Evolutionary conservation across 345 rosid genomes (phyloP), one percentile per base, ranked within the genome.

Genomic region (Salix dunnii): DNA sequence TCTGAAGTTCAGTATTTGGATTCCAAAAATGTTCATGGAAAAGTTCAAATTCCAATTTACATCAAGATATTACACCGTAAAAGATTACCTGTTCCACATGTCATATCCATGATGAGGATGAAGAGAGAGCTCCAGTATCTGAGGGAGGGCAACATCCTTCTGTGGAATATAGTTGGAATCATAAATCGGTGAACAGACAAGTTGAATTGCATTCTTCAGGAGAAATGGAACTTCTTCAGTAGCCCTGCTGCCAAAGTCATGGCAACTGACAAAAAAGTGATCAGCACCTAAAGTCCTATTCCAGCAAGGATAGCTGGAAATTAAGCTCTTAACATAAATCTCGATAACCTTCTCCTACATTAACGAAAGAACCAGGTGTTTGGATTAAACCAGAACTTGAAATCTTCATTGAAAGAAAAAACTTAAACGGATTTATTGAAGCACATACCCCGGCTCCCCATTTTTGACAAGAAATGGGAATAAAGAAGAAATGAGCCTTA

Each of bases 121-220:
- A 40, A 96, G 93, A 28, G 98, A 93, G 7, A 98, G 98, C 85
- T 96, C 97, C 77, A 96, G 83, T 0, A 93, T 88, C 85, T 93
- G 99, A n/a, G 98, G 99, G 62, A 96, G 88, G 49, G 99, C 98
- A 81, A 96, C 88, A 78, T 96, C 98, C 74, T 96, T 96, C 79
- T 93, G 99, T 3, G 99, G 99, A 88, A 96, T 91, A 82, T 91
- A 96, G 9, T 91, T 86, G 12, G 92, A 98, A 84, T 96, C 94
- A 78, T 96, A 96, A 80, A 98, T 96, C 0, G 99, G 99, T 6
- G 99, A 96, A 82, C 98, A 93, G 4, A 96, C 98, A 48, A 87
- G 96, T 51, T 98, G 88, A 82, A 96, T 93, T 0, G 98, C 88
- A 84, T 96, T 96, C 89, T 96, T 96, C 66, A 93, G 82, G 18